phyloP scores from a whole-genome alignment of 2,329 filamentous ascomycete genomes.

The Fusarium praegraminearum region DNA sequence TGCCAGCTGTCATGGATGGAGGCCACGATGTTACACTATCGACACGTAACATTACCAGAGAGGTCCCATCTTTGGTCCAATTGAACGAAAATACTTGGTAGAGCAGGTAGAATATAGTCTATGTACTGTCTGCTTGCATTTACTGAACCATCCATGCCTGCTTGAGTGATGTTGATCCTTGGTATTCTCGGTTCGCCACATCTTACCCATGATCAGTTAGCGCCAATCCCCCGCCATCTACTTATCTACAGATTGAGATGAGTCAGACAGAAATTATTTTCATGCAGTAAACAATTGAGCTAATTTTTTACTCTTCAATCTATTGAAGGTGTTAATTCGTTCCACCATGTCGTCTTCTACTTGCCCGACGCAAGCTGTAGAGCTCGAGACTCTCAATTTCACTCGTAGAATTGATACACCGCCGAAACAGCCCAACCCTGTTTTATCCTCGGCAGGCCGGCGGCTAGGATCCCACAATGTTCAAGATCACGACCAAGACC shows the following conservation, averaged over 20 bases:
- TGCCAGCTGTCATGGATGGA: background rate
- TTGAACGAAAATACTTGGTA: background rate
- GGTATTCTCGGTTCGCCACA: conserved; percentile 1
- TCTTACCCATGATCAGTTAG: conserved; percentile 9
- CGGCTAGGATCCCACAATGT: conserved; percentile 15
- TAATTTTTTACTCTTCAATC: background rate
- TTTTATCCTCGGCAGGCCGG: conserved; percentile 13
- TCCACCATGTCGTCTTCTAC: conserved; percentile 8
- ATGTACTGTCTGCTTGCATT: background rate
- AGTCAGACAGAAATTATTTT: conserved; percentile 14
- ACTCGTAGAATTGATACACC: background rate
- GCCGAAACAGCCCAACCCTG: conserved; percentile 19
- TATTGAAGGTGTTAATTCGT: background rate
- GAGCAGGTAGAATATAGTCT: background rate
- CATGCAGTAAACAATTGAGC: background rate
- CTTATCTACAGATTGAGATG: background rate
- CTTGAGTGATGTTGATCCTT: background rate
- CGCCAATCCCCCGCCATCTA: conserved; percentile 3
- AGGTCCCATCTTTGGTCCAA: background rate
- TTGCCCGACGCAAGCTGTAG: conserved; percentile 14
- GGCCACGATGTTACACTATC: background rate
- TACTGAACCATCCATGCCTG: background rate
- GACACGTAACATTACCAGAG: background rate
- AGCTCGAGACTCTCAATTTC: conserved; percentile 17
- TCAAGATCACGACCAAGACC: background rate